Conservation (phyloP, 108 stramenopile genomes). For the Cylindrotheca fusiformis region DNA sequence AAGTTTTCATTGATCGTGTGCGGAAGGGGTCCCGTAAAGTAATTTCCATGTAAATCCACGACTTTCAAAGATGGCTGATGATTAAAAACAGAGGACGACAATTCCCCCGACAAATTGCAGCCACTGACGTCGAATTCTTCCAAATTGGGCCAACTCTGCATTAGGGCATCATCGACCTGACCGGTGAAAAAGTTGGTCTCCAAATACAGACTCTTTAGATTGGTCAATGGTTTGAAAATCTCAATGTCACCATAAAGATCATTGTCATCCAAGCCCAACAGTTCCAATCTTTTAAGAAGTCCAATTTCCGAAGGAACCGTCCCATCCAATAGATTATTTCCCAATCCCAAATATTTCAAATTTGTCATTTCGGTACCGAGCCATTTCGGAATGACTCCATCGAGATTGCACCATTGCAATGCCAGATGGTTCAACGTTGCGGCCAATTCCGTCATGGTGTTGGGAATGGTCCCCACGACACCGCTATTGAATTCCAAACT, state of each 20-base stretch:
- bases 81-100: constrained; percentile 20
- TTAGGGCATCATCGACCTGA: constrained; percentile 2
- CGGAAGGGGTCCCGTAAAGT: constrained; percentile 19
- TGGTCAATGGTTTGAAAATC: neutral
- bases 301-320: constrained; percentile 39
- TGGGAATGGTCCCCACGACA: constrained; percentile 14
- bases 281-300: constrained; percentile 15
- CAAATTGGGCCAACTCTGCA: constrained; percentile 8
- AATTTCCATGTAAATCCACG: constrained; percentile 17
- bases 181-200: constrained; percentile 14
- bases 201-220: constrained; percentile 13
- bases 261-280: constrained; percentile 19
- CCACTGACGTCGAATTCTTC: constrained; percentile 10
- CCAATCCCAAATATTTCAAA: constrained; percentile 18
- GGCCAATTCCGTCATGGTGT: neutral
- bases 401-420: constrained; percentile 8
- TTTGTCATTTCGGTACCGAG: constrained; percentile 16
- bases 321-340: constrained; percentile 33
- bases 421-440: constrained; percentile 9
- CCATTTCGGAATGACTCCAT: constrained; percentile 10
- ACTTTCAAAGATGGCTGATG: constrained; percentile 1
- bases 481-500: constrained; percentile 31
- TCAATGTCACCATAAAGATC: constrained; percentile 8
- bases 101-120: constrained; percentile 8
- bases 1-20: constrained; percentile 10